Percentiles rank a stretch among this genome's conserved stretches.
Conservation (phyloP, 257 asterid species). For the Solanum medicagineum region DNA sequence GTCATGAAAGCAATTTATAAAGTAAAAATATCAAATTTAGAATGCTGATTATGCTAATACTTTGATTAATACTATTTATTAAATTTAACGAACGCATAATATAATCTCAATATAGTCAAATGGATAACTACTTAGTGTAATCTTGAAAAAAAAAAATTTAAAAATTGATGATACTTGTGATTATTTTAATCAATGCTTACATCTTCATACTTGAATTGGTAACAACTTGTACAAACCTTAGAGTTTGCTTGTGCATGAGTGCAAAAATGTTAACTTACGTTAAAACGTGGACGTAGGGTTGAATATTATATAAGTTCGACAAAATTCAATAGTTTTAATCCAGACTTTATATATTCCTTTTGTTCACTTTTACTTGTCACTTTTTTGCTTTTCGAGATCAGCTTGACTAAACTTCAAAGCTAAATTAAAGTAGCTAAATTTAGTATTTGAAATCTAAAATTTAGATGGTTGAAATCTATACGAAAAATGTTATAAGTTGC, state of each 20-base stretch:
- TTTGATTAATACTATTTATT: background rate
- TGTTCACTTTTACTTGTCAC: background rate
- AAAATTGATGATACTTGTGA: background rate
- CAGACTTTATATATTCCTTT: background rate
- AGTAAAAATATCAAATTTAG: background rate
- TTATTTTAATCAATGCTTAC: background rate
- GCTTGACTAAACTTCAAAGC: too few relatives aligned
- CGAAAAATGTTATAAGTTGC: too few relatives aligned
- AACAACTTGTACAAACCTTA: background rate
- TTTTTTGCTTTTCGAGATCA: too few relatives aligned
- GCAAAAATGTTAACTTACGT: background rate
- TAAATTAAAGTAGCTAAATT: too few relatives aligned
- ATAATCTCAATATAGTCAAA: background rate
- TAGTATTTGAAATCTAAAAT: too few relatives aligned
- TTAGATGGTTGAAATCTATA: too few relatives aligned
- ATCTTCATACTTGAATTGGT: background rate
- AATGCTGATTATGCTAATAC: background rate
- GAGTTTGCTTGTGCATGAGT: background rate
- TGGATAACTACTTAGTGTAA: background rate
- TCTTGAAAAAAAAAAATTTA: background rate
- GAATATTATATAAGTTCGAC: background rate
- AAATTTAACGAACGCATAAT: background rate
- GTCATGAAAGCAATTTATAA: constrained; percentile 1
- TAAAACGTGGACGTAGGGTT: background rate
- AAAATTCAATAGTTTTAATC: background rate